Percentiles rank a stretch among this genome's conserved stretches.
Evolutionary conservation across 371 early-diverging fungal genomes (phyloP).

Genomic region (Quaeritorhiza haematococci): DNA sequence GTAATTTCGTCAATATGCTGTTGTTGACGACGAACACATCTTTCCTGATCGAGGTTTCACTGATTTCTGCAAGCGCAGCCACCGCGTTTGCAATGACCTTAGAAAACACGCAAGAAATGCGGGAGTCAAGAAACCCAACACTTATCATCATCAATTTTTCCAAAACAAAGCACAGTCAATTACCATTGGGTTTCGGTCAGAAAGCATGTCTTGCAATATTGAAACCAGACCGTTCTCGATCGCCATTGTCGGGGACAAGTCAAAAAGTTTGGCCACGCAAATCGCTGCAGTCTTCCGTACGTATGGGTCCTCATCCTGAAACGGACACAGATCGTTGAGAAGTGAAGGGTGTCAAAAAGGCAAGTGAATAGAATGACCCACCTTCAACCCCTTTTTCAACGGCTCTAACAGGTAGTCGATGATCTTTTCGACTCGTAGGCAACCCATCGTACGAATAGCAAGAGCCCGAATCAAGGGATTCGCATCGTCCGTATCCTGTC

Average conservation of each 20-base stretch:
- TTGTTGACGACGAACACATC: constrained; percentile 78
- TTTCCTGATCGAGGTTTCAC: constrained; percentile 70
- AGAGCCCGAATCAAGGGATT: constrained; percentile 93
- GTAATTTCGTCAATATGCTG: constrained; percentile 76
- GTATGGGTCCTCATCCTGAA: constrained; percentile 54
- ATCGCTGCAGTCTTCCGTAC: constrained; percentile 56
- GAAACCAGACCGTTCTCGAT: constrained; percentile 81
- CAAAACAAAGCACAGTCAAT: not conserved
- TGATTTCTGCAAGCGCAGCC: constrained; percentile 89
- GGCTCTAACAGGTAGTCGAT: constrained; percentile 75
- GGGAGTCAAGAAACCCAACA: not conserved
- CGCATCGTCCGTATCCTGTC: constrained; percentile 87
- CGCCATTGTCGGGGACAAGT: constrained; percentile 66
- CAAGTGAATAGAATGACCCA: constrained; percentile 10
- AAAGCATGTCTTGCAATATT: constrained; percentile 79
- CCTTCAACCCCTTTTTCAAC: constrained; percentile 44
- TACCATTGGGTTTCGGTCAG: constrained; percentile 92
- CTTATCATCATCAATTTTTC: not conserved
- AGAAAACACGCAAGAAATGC: not conserved
- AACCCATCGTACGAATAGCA: constrained; percentile 96
- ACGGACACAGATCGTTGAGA: not conserved
- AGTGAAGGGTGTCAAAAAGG: not conserved
- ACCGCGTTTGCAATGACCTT: constrained; percentile 96
- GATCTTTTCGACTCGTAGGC: constrained; percentile 91
- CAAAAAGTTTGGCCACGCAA: constrained; percentile 90